Base-by-base conservation (phyloP, 495 filamentous ascomycete species). In the Rostrohypoxylon terebratum region DNA sequence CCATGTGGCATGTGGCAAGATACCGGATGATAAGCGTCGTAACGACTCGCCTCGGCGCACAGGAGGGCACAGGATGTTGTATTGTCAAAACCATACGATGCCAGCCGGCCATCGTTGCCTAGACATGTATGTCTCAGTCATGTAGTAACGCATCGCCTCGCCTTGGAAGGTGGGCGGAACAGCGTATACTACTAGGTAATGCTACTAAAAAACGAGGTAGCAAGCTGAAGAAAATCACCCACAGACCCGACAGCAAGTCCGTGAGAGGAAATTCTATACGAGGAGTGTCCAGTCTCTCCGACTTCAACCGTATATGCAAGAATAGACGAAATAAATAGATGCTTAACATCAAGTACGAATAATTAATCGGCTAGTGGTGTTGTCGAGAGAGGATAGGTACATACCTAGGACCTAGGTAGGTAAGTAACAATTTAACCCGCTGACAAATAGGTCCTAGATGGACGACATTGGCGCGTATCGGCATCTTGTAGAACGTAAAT, bases 1-100 rank as follows among this genome's bases (percentile, higher is more conserved):
- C 66, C 71, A 74, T 74, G 71, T 74, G 71, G 71, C 71, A 74
- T 74, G 71, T 74, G 71, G 71, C 53, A 23, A 57, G 59, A 63
- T 51, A 66, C 53, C 36, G 34, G 16, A 47, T 34, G 20, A 73
- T 73, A 66, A 45, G 64, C 14, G 51, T 63, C 23, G 40, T 23
- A 59, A 44, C 28, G 57, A 34, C 57, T 63, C 48, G 42, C 21
- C n/a, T 48, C 55, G 47, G 18, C 44, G 16, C 23, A 36, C 34
- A 7, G 54, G 42, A 31, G 40, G 67, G 21, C 10, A 33, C 28
- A 59, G 65, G 65, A 31, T 33, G 51, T 40, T 40, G 45, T 50
- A 45, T 34, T 38, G 44, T 59, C 16, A 36, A 51, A 25, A 13
- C n/a, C 28, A 25, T 16, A 18, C 36, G 51, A 58, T 66, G 16